Percentiles rank a stretch among this genome's conserved stretches.
phyloP scores from a whole-genome alignment of 768 basidiomycete species.

The Mycena metata region DNA sequence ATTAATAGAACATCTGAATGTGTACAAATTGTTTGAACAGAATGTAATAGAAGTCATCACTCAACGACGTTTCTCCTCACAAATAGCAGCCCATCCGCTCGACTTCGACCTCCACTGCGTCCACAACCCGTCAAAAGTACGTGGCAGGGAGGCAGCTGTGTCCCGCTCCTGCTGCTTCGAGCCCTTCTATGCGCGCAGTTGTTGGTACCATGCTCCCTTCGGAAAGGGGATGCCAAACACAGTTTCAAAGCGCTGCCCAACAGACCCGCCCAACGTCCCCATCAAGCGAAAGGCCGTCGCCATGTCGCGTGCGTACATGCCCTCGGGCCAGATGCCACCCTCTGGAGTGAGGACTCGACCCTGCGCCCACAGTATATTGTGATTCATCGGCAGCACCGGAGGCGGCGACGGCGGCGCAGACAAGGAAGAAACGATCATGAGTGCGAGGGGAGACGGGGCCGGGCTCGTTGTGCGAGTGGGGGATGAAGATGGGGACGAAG shows the following conservation, averaged over 20 bases:
- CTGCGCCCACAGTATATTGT: background rate
- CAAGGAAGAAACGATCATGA: too few relatives aligned
- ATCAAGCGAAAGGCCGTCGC: slow-evolving; percentile 1
- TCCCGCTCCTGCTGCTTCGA: slow-evolving; percentile 21
- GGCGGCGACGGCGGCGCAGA: background rate
- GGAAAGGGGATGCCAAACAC: background rate
- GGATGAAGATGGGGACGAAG: too few relatives aligned
- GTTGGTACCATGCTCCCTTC: slow-evolving; percentile 14
- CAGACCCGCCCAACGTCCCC: background rate
- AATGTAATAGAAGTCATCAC: too few relatives aligned
- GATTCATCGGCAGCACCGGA: background rate
- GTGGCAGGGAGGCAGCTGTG: background rate
- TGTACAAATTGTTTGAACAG: too few relatives aligned
- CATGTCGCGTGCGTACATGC: slow-evolving; percentile 20
- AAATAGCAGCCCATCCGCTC: too few relatives aligned
- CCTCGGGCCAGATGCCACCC: slow-evolving; percentile 25
- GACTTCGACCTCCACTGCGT: slow-evolving; percentile 16
- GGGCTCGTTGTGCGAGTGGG: too few relatives aligned
- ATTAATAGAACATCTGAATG: too few relatives aligned
- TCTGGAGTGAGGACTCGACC: background rate
- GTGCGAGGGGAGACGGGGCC: too few relatives aligned
- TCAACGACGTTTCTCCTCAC: too few relatives aligned
- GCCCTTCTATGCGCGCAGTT: slow-evolving; percentile 7
- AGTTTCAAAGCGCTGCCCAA: background rate
- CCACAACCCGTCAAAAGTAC: slow-evolving; percentile 12